Evolutionary conservation across 2,329 filamentous ascomycete genomes (phyloP).

Genomic region (Calonectria fujianensis): DNA sequence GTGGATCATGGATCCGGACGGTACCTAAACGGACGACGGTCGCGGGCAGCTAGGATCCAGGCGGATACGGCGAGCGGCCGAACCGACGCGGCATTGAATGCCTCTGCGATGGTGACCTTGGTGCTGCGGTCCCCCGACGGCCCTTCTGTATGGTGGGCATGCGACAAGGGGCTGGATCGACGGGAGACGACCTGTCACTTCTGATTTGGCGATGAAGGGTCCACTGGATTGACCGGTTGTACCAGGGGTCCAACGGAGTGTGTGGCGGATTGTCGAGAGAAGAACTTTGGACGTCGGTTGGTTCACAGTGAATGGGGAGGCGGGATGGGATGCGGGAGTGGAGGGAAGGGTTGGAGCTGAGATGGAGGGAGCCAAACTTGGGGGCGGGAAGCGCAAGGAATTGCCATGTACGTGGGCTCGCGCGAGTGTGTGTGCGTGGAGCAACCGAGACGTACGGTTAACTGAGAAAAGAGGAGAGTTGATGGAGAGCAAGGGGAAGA

Average conservation of each 20-base stretch:
- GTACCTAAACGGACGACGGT: slow-evolving; percentile 26
- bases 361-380: slow-evolving; percentile 29
- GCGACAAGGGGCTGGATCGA: slow-evolving; percentile 48
- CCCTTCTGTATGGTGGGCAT: slow-evolving; percentile 33
- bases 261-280: slow-evolving; percentile 35
- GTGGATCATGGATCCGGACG: slow-evolving; percentile 31
- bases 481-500: not conserved
- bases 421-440: slow-evolving; percentile 26
- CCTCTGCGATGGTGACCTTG: slow-evolving; percentile 33
- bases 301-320: slow-evolving; percentile 29
- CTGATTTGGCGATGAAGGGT: slow-evolving; percentile 46
- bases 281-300: slow-evolving; percentile 33
- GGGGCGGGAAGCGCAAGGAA: slow-evolving; percentile 38
- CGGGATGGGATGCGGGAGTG: slow-evolving; percentile 19
- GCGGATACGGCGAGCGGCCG: slow-evolving; percentile 35
- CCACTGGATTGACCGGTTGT: slow-evolving; percentile 42
- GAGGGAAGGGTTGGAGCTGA: slow-evolving; percentile 25
- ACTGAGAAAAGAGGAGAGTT: slow-evolving; percentile 33
- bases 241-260: slow-evolving; percentile 35
- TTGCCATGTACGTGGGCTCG: slow-evolving; percentile 17
- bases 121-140: slow-evolving; percentile 29
- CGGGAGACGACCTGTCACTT: slow-evolving; percentile 48
- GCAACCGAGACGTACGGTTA: slow-evolving; percentile 19
- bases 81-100: slow-evolving; percentile 18
- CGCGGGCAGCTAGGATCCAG: slow-evolving; percentile 11